Conservation (phyloP, 2,329 filamentous ascomycete species). For the Apiospora saccharicola region DNA sequence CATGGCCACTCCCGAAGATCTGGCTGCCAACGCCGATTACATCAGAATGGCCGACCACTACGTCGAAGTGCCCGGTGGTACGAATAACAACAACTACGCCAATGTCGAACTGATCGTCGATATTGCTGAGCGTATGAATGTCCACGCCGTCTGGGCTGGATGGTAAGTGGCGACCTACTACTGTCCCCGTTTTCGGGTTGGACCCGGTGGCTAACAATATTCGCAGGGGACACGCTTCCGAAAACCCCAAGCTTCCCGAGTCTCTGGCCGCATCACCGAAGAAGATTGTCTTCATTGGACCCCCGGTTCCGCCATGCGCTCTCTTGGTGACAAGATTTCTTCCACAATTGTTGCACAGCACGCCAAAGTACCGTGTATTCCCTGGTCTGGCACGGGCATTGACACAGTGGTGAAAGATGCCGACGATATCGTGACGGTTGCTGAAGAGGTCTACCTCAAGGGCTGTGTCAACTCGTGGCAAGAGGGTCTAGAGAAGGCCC, state of each 20-base stretch:
- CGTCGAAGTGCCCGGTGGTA: slow-evolving; percentile 97
- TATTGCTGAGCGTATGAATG: slow-evolving; percentile 96
- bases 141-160: slow-evolving; percentile 98
- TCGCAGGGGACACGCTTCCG: slow-evolving; percentile 90
- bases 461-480: slow-evolving; percentile 90
- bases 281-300: slow-evolving; percentile 99
- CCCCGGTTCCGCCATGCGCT: slow-evolving; percentile 97
- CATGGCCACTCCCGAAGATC: slow-evolving; percentile 98
- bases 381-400: slow-evolving; percentile 98
- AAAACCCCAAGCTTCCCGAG: slow-evolving; percentile 97
- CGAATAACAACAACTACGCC: slow-evolving; percentile 99
- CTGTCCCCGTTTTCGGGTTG: not conserved
- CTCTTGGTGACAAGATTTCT: slow-evolving; percentile 98
- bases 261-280: slow-evolving; percentile 94
- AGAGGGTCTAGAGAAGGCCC: slow-evolving; percentile 87
- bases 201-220: slow-evolving; percentile 27
- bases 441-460: slow-evolving; percentile 83
- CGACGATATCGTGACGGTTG: slow-evolving; percentile 89
- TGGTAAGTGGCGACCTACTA: slow-evolving; percentile 68
- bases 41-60: slow-evolving; percentile 99
- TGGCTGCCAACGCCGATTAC: slow-evolving; percentile 97
- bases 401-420: slow-evolving; percentile 80
- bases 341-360: slow-evolving; percentile 99
- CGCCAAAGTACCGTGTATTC: slow-evolving; percentile 94
- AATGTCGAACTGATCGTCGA: slow-evolving; percentile 99